A percentile compares a stretch with the other conserved stretches of the same genome.
Evolutionary conservation across 192 early-diverging fungal species (phyloP).

Genomic region (Coemansia sp.): DNA sequence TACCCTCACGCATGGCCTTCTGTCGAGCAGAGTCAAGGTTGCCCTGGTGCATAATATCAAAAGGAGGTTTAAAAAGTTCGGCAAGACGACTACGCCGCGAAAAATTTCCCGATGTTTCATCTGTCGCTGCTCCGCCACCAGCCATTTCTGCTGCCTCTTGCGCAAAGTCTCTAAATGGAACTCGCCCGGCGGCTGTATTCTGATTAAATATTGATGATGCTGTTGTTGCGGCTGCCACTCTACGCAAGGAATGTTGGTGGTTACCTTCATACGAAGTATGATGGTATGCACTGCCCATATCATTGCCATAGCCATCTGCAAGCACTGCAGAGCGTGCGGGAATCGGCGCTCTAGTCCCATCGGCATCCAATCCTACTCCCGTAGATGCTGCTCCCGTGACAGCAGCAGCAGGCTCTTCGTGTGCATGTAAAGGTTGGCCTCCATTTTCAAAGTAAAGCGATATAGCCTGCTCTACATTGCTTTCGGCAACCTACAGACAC

Average conservation of each 20-base stretch:
- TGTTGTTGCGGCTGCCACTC: slow-evolving; percentile 15
- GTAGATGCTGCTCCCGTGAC: slow-evolving; percentile 11
- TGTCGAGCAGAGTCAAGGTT: slow-evolving; percentile 71
- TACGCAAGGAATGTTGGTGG: slow-evolving; percentile 3
- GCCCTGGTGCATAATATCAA: slow-evolving; percentile 81
- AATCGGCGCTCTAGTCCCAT: slow-evolving; percentile 77
- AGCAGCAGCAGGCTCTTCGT: slow-evolving; percentile 10
- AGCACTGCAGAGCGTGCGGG: slow-evolving; percentile 76
- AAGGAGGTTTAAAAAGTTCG: slow-evolving; percentile 82
- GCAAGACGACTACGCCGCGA: slow-evolving; percentile 62
- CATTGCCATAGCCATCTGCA: slow-evolving; percentile 52
- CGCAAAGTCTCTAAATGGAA: slow-evolving; percentile 68
- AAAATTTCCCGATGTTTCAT: slow-evolving; percentile 5
- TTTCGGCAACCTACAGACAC: slow-evolving; percentile 65
- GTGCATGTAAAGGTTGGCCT: slow-evolving; percentile 57
- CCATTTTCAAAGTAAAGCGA: slow-evolving; percentile 82
- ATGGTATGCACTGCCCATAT: slow-evolving; percentile 10
- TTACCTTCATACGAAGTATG: slow-evolving; percentile 1
- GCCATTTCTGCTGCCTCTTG: slow-evolving; percentile 62
- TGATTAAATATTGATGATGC: slow-evolving; percentile 57
- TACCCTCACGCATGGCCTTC: slow-evolving; percentile 59
- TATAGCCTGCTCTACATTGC: slow-evolving; percentile 73
- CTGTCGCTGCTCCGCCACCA: slow-evolving; percentile 25
- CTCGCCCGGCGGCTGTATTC: slow-evolving; percentile 23
- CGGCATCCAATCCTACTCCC: slow-evolving; percentile 30